These are phyloP conservation scores for Hordeum marinum DNA, from an alignment of 176 grass and related monocot species.

Conservation along the genomic window DNA sequence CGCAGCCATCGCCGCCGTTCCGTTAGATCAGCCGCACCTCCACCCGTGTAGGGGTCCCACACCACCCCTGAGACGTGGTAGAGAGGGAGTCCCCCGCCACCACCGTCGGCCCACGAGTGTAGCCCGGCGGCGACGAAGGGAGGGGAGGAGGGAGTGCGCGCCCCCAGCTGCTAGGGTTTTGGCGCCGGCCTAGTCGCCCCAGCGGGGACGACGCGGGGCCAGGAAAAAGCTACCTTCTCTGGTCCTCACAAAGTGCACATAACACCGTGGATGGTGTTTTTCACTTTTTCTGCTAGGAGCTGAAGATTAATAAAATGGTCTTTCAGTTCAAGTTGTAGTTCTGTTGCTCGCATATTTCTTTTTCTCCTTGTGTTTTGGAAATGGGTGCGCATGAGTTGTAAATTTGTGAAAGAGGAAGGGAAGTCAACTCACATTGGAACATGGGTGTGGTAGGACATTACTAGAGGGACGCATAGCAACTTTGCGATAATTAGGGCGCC, in stretches of 20 bases:
- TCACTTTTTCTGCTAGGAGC: neutral
- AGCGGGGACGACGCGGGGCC: no score
- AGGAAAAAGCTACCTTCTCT: no score
- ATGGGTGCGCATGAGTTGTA: neutral
- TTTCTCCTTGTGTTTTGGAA: neutral
- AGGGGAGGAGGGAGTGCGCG: no score
- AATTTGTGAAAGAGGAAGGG: neutral
- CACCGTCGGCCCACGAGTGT: no score
- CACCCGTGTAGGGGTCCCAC: no score
- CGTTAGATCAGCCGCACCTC: no score
- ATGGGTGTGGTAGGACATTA: conserved; percentile 49
- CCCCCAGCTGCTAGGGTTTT: no score
- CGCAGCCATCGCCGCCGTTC: no score
- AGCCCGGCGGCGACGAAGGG: no score
- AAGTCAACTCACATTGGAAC: conserved; percentile 57
- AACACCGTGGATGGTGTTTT: neutral
- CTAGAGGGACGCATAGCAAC: conserved; percentile 75
- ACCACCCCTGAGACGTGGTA: no score
- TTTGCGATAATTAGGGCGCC: conserved; percentile 81
- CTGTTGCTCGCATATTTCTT: neutral
- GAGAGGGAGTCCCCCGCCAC: no score
- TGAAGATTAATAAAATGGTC: neutral
- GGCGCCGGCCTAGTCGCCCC: no score
- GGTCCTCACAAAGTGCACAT: neutral
- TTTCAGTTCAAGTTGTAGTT: neutral